Evolutionary conservation across 345 rosid genomes (phyloP), one percentile per base, ranked within the genome.

Genomic region (Moringa oleifera): DNA sequence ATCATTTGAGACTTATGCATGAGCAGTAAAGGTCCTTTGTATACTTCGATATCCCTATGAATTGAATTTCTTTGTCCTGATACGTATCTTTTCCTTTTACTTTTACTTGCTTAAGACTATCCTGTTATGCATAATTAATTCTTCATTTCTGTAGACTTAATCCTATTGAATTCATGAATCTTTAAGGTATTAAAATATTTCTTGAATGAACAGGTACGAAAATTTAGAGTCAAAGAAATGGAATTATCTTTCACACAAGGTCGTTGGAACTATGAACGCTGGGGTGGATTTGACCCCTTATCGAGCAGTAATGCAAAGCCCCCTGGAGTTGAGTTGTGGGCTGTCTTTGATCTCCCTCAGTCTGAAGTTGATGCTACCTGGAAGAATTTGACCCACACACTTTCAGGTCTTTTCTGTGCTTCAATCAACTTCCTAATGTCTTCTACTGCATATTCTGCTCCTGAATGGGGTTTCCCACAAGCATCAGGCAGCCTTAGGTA

Each of bases 231-330:
- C 57, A 85, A 79, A 72, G 96, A 94, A 81, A 86, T 90, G 97
- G 99, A 94, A 66, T 62, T 94, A 46, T 94, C 99, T 69, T 94
- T 94, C 72, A 88, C 96, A 67, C 97, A 94, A 69, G 99, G 99
- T 58, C 95, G 99, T 56, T 94, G 97, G 99, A 86, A 83, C 66
- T 90, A 90, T 70, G 99, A 90, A 68, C 80, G 68, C n/a, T 94
- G 99, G 97, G 99, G 99, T 59, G 97, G 96, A 55, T 94, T 67
- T 80, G 97, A 90, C 25, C 83, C 95, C 53, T 63, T 88, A 31
- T 74, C 99, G 33, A 90, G 88, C 71, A 88, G 73, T 79, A 90
- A 85, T 68, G 97, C 99, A 0, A 94, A 94, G 73, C 97, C 97
- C 55, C 88, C 95, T 61, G 97, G 97, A 25, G 95, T 94, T 5